phyloP scores from a whole-genome alignment of 257 asterid genomes.

The Solanum neorickii region DNA sequence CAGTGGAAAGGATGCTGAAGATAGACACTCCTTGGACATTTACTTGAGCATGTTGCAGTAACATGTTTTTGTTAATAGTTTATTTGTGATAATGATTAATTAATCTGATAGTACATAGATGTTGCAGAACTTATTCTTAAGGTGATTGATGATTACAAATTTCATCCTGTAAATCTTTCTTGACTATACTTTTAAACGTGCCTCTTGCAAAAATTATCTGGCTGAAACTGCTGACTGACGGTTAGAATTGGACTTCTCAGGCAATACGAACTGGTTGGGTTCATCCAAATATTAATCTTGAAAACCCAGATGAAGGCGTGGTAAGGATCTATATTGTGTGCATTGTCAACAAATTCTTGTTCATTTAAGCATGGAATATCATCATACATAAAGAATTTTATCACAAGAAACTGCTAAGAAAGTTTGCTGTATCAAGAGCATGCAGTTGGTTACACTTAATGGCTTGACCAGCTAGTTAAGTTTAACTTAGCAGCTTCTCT shows the following conservation, averaged over 20 bases:
- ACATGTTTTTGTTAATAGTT: neutral
- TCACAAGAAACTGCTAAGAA: neutral
- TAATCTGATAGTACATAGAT: neutral
- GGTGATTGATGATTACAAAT: neutral
- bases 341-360: neutral
- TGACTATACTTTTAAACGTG: neutral
- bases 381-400: neutral
- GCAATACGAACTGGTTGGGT: slow-evolving; percentile 42
- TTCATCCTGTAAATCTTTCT: neutral
- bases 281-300: slow-evolving; percentile 48
- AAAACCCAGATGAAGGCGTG: slow-evolving; percentile 28
- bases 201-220: neutral
- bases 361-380: neutral
- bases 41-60: neutral
- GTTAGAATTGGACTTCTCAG: slow-evolving; percentile 8
- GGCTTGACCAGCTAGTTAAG: neutral
- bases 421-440: neutral
- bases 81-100: neutral
- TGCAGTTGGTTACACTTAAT: neutral
- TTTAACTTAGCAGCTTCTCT: neutral
- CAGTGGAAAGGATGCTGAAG: neutral
- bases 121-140: neutral
- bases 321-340: slow-evolving; percentile 8
- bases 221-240: neutral
- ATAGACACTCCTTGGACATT: neutral